Percentiles rank a stretch among this genome's conserved stretches.
Conservation (phyloP, 257 asterid genomes). For the Ballota nigra region DNA sequence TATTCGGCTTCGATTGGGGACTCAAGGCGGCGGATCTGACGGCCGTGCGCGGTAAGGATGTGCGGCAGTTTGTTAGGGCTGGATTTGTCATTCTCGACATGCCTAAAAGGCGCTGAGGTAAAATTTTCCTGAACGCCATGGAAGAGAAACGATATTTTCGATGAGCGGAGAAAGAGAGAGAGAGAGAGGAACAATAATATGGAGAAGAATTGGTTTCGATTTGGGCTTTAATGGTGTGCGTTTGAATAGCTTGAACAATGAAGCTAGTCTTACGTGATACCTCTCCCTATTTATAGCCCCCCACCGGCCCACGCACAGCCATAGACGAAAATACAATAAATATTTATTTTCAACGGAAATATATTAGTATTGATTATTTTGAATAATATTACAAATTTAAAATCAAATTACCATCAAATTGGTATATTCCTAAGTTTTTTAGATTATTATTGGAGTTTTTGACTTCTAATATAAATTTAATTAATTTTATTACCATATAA, state of each 20-base stretch:
- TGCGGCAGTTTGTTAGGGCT: constrained; percentile 53
- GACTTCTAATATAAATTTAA: too few relatives aligned
- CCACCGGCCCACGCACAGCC: constrained; percentile 24
- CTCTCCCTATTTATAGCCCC: constrained; percentile 22
- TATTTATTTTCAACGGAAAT: background rate
- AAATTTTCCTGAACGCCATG: constrained; percentile 65
- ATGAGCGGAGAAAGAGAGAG: constrained; percentile 7
- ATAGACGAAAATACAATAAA: background rate
- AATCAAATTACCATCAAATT: too few relatives aligned
- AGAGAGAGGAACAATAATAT: background rate
- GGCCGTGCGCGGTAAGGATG: constrained; percentile 51
- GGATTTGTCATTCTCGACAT: constrained; percentile 47
- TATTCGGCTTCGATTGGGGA: constrained; percentile 26
- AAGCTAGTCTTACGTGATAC: background rate
- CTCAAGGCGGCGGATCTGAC: constrained; percentile 36
- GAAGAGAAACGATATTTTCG: background rate
- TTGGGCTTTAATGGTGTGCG: background rate
- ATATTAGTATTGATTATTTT: background rate
- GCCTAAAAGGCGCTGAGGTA: constrained; percentile 51
- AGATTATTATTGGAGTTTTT: too few relatives aligned
- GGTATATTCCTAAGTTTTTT: too few relatives aligned
- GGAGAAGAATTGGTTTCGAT: background rate
- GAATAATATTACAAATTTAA: background rate
- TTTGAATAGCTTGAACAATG: background rate
- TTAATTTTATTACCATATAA: too few relatives aligned